A percentile compares a stretch with the other conserved stretches of the same genome.
phyloP scores from a whole-genome alignment of 192 early-diverging fungal genomes.

The Tieghemiomyces parasiticus region DNA sequence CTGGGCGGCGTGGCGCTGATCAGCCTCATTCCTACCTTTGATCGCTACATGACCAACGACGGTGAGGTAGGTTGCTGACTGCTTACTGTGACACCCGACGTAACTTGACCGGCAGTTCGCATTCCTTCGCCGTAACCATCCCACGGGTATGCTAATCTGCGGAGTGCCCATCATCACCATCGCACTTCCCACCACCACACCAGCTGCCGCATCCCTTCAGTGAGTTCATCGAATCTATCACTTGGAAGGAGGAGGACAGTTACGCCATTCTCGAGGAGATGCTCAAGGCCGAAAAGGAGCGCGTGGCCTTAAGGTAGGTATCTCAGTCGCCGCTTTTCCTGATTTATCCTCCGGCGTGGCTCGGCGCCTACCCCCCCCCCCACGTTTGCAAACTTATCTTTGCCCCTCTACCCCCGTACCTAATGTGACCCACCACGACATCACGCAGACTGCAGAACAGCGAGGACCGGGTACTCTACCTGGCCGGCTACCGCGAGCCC shows the following conservation, averaged over 20 bases:
- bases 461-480: conserved; percentile 6
- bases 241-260: conserved; percentile 9
- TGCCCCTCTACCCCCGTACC: no score
- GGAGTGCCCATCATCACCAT: no score
- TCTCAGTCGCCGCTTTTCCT: no score
- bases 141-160: neutral
- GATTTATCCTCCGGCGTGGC: no score
- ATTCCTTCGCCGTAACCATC: neutral
- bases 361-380: no score
- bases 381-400: no score
- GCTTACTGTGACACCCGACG: neutral
- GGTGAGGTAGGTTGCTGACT: neutral
- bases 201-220: conserved; percentile 1
- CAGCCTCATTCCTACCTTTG: neutral
- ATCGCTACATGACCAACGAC: conserved; percentile 4
- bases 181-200: no score
- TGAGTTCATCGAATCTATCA: neutral
- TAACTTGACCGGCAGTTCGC: neutral
- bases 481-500: conserved; percentile 1
- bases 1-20: neutral
- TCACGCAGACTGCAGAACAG: neutral
- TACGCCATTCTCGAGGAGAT: neutral
- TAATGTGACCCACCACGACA: no score
- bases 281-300: conserved; percentile 1
- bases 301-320: no score